Evolutionary conservation across 306 rosid genomes (phyloP), one percentile per base, ranked within the genome.

Genomic region (Trifolium pratense): DNA sequence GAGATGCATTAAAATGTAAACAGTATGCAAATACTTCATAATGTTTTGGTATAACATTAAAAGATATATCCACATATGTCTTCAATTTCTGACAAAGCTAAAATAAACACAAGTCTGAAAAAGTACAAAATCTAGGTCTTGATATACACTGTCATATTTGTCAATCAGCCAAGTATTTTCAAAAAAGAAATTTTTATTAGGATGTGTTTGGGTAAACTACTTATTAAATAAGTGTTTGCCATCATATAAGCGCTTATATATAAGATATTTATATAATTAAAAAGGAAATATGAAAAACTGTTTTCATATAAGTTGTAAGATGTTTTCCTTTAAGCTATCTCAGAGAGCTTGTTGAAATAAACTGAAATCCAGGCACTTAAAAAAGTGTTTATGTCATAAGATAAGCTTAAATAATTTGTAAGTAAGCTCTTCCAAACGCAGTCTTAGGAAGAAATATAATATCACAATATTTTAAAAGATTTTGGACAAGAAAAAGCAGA

Each of bases 31-130:
- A 46, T 34, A 59, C 29, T 67, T 49, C 11, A 51, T 37, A 49
- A 42, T 25, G n/a, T 70, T n/a, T n/a, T n/a, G n/a, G 36, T 26
- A 36, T 15, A 6, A 65, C 23, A 32, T 14, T 14, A 48, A 48
- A 55, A 53, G n/a, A 42, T 42, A 1, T 13, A 7, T 6, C 11
- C 11, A 29, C 0, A 4, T 6, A 51, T 29, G 31, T 42, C 21
- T 48, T 73, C 36, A 79, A 21, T 60, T 43, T 14, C 15, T 52
- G 21, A 69, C 74, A 70, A 18, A 43, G 67, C 9, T 59, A 76
- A 70, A 73, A 42, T 60, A 62, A 70, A 66, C 18, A 62, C 1
- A 62, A 69, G 5, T 57, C 45, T 17, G 29, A 18, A 25, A 36
- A 64, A 55, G 18, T 23, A 26, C 5, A 18, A 45, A 75, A 43